Evolutionary conservation across 2,329 filamentous ascomycete genomes (phyloP).

Genomic region (Aspergillus pseudonomiae): DNA sequence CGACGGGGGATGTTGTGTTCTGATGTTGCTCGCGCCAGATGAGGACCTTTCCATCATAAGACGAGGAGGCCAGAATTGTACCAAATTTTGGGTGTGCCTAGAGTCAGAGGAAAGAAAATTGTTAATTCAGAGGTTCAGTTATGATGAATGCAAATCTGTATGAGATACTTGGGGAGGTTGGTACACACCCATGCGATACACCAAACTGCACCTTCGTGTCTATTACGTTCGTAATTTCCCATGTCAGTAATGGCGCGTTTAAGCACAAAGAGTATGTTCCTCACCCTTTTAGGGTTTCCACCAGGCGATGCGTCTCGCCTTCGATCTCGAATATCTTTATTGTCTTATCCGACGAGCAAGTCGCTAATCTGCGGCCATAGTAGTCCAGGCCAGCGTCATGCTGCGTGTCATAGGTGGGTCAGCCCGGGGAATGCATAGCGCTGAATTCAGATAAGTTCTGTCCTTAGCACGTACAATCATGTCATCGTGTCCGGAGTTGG

Average conservation of each 20-base stretch:
- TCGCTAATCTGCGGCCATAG: slow-evolving; percentile 93
- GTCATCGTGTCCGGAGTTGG: slow-evolving; percentile 91
- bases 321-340: slow-evolving; percentile 99
- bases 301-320: slow-evolving; percentile 83
- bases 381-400: slow-evolving; percentile 99
- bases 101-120: slow-evolving; percentile 1
- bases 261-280: slow-evolving; percentile 10
- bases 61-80: slow-evolving; percentile 92
- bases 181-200: slow-evolving; percentile 80
- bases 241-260: slow-evolving; percentile 15
- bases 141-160: neutral
- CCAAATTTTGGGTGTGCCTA: slow-evolving; percentile 94
- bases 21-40: slow-evolving; percentile 88
- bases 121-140: slow-evolving; percentile 2
- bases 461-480: slow-evolving; percentile 84
- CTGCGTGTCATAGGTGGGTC: slow-evolving; percentile 47
- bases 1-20: slow-evolving; percentile 40
- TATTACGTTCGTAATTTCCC: slow-evolving; percentile 40
- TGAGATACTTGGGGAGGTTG: neutral
- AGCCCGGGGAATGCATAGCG: neutral
- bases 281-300: slow-evolving; percentile 93
- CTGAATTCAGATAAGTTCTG: neutral
- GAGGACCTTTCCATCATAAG: slow-evolving; percentile 96
- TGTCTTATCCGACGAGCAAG: slow-evolving; percentile 95
- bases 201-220: slow-evolving; percentile 97